Evolutionary conservation across 202 grass and related monocot genomes (phyloP).

Genomic region (Carex arenaria): DNA sequence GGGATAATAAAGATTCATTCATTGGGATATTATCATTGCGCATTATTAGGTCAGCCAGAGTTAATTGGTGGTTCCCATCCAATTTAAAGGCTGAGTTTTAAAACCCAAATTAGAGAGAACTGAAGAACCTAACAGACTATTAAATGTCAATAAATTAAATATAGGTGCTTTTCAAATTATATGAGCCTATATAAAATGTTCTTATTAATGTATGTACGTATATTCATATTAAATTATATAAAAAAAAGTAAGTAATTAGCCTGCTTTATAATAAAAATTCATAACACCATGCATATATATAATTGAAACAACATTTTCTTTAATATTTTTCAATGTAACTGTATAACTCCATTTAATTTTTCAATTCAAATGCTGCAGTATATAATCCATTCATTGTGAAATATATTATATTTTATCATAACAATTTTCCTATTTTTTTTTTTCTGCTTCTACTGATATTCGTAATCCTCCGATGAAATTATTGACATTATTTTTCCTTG

Average conservation of each 20-base stretch:
- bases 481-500: background rate
- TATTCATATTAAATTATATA: too few species aligned
- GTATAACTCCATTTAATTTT: background rate
- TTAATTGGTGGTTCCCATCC: background rate
- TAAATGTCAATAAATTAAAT: too few species aligned
- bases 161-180: too few species aligned
- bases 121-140: background rate
- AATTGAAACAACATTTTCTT: too few species aligned
- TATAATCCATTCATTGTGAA: background rate
- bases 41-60: background rate
- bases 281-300: too few species aligned
- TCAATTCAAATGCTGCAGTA: background rate
- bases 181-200: too few species aligned
- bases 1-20: background rate
- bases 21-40: slow-evolving; percentile 9
- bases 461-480: background rate
- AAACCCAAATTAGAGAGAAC: too few species aligned
- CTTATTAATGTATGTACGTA: too few species aligned
- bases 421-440: background rate
- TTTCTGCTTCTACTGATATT: background rate
- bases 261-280: too few species aligned
- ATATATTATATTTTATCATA: background rate
- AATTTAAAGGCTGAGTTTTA: background rate
- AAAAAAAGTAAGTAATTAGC: too few species aligned
- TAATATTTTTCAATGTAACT: background rate